Evolutionary conservation across 2,329 filamentous ascomycete species (phyloP).

Genomic region (Alternaria hordeiaustralica): DNA sequence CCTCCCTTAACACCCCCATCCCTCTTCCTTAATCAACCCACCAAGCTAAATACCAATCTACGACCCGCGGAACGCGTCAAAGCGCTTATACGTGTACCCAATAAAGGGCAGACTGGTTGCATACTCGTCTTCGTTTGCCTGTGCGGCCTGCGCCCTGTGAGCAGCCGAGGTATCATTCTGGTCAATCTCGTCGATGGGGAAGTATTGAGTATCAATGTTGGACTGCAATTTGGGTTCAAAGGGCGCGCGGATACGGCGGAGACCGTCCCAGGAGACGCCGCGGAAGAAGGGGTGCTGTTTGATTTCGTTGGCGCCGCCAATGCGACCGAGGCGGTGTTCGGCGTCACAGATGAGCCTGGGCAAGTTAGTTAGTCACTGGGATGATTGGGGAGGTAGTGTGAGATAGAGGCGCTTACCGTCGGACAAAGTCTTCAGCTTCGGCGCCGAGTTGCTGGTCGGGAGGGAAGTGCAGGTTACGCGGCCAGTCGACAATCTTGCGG

Average conservation of each 20-base stretch:
- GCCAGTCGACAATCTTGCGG: slow-evolving; percentile 99
- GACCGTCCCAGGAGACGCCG: slow-evolving; percentile 91
- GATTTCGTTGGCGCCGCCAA: slow-evolving; percentile 85
- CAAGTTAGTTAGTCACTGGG: slow-evolving; percentile 19
- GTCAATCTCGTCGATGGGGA: slow-evolving; percentile 98
- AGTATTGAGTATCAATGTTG: slow-evolving; percentile 96
- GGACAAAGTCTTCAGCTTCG: slow-evolving; percentile 90
- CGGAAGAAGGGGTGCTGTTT: slow-evolving; percentile 96
- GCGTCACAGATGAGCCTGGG: slow-evolving; percentile 89
- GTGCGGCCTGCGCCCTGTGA: slow-evolving; percentile 81
- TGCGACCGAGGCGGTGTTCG: slow-evolving; percentile 85
- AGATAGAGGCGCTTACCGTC: slow-evolving; percentile 67
- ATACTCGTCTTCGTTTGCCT: slow-evolving; percentile 74
- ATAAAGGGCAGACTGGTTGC: slow-evolving; percentile 96
- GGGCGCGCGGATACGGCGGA: slow-evolving; percentile 90
- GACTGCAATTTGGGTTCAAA: slow-evolving; percentile 94
- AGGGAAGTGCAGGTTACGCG: slow-evolving; percentile 92
- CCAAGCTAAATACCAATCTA: slow-evolving; percentile 17
- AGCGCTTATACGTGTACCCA: slow-evolving; percentile 97
- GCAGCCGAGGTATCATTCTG: slow-evolving; percentile 92
- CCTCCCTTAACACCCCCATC: background rate
- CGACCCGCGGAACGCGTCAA: slow-evolving; percentile 68
- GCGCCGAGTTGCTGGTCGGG: slow-evolving; percentile 88
- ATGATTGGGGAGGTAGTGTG: background rate
- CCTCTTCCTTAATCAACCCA: background rate